Evolutionary conservation across 495 filamentous ascomycete genomes (phyloP).

Genomic region (Usnea hakonensis): DNA sequence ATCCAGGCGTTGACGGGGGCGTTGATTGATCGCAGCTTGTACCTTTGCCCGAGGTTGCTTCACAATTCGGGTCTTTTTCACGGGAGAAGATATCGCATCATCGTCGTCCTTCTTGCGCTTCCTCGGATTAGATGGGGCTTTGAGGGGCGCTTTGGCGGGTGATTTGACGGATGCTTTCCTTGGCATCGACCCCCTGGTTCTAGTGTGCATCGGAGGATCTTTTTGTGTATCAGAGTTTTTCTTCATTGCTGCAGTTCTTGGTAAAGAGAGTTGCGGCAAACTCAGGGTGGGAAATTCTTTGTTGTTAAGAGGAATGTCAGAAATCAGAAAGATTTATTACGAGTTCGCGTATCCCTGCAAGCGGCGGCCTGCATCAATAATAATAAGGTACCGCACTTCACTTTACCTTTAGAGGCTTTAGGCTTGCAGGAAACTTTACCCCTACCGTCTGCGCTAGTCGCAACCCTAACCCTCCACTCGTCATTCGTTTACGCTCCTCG

Average conservation of each 20-base stretch:
- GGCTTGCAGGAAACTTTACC: too few relatives aligned
- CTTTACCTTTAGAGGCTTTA: too few relatives aligned
- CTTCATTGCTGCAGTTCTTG: neutral
- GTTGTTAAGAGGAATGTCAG: neutral
- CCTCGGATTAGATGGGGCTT: slow-evolving; percentile 23
- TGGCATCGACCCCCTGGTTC: neutral
- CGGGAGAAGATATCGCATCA: slow-evolving; percentile 14
- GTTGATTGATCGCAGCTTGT: slow-evolving; percentile 39
- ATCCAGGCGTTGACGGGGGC: slow-evolving; percentile 43
- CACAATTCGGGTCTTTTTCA: slow-evolving; percentile 16
- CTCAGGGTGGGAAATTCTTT: neutral
- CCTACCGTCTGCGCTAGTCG: too few relatives aligned
- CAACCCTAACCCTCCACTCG: too few relatives aligned
- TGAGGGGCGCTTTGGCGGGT: neutral
- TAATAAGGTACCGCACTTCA: too few relatives aligned
- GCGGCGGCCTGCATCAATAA: slow-evolving; percentile 1
- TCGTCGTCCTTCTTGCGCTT: slow-evolving; percentile 36
- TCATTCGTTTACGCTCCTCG: too few relatives aligned
- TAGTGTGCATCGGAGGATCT: neutral
- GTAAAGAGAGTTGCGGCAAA: neutral
- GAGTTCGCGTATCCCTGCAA: slow-evolving; percentile 17
- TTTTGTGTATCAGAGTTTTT: neutral
- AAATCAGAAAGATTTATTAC: neutral
- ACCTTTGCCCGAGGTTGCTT: slow-evolving; percentile 24
- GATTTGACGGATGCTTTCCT: slow-evolving; percentile 10